Base-by-base conservation (phyloP, 2,329 filamentous ascomycete genomes). In the Trichoderma cornu-damae region DNA sequence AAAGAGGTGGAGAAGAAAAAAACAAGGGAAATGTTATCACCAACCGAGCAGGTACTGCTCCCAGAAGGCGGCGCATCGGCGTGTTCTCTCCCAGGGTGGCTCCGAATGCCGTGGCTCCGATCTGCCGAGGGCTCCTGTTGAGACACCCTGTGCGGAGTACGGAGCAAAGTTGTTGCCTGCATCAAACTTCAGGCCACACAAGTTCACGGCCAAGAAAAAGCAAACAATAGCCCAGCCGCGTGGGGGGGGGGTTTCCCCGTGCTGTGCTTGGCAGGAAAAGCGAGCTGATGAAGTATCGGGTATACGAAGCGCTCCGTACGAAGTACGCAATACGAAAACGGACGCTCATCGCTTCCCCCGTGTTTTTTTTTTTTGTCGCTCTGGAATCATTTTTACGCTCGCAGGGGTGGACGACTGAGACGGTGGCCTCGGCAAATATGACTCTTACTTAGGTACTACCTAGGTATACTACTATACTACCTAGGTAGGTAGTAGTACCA, bases 341-440 rank as follows among this genome's bases (percentile, higher is more conserved):
- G 35, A 18, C 28, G 24, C 11, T 50, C 42, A 26, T 12, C n/a
- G 18, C 9, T 40, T n/a, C 24, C 8, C 5, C 24, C 32, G 18
- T 18, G 47, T 14, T 50, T 34, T 30, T 8, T 18, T 24, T n/a
- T 38, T 24, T 30, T 20, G 28, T 3, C 6, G 34, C 20, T n/a
- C 9, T 40, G 9, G 22, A 3, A 44, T 16, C 47, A 8, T 37
- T 18, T n/a, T 26, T 28, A 37, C 32, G 38, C 49, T 22, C 49
- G 37, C 49, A 34, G 26, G 37, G 49, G 49, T 20, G 7, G 22
- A 24, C 18, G 42, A 30, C 42, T 46, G 51, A 43, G 51, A 46
- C 40, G 46, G 6, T 24, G 38, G 40, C 40, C 51, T 54, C 51
- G 40, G 51, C 40, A 46, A 54, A 46, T 30, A 54, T 54, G 51